phyloP scores from a whole-genome alignment of 208 protist genomes.

The Leishmania arabica region DNA sequence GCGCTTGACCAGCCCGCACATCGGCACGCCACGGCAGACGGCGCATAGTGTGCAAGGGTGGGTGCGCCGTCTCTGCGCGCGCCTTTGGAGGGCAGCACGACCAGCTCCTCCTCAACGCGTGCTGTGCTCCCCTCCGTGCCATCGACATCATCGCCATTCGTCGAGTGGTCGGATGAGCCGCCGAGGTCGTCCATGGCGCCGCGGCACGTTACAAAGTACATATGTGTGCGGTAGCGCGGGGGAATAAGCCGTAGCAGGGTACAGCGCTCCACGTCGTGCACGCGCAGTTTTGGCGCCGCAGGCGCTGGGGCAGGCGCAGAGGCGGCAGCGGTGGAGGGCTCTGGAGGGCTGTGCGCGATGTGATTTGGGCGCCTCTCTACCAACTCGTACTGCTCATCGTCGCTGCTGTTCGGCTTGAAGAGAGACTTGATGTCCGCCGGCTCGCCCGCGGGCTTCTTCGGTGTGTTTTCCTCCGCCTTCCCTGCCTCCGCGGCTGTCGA shows the following conservation, averaged over 20 bases:
- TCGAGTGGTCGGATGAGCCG: neutral
- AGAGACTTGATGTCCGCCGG: conserved; percentile 7
- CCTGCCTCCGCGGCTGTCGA: neutral
- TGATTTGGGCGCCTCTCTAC: neutral
- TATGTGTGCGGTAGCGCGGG: conserved; percentile 2
- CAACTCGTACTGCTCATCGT: conserved; percentile 19
- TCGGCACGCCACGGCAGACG: conserved; percentile 18
- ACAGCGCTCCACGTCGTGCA: conserved; percentile 59
- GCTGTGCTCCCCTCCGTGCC: neutral
- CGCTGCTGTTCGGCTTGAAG: conserved; percentile 23
- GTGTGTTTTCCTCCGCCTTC: no score
- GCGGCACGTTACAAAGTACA: conserved; percentile 58
- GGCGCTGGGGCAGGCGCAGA: neutral
- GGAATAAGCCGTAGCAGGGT: conserved; percentile 36
- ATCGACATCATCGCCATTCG: neutral
- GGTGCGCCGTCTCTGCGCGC: neutral
- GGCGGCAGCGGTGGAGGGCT: neutral
- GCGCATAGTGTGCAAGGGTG: conserved; percentile 27
- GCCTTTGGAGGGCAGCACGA: conserved; percentile 13
- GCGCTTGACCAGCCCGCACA: conserved; percentile 37
- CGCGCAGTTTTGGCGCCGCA: conserved; percentile 16
- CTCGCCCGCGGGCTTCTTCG: no score
- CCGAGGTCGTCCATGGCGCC: conserved; percentile 29
- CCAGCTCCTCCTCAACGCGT: conserved; percentile 11
- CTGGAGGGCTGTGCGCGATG: neutral